Evolutionary conservation across 225 moss, liverwort and hornwort genomes (phyloP), one percentile per base, ranked within the genome.

Genomic region (Lunularia cruciata): DNA sequence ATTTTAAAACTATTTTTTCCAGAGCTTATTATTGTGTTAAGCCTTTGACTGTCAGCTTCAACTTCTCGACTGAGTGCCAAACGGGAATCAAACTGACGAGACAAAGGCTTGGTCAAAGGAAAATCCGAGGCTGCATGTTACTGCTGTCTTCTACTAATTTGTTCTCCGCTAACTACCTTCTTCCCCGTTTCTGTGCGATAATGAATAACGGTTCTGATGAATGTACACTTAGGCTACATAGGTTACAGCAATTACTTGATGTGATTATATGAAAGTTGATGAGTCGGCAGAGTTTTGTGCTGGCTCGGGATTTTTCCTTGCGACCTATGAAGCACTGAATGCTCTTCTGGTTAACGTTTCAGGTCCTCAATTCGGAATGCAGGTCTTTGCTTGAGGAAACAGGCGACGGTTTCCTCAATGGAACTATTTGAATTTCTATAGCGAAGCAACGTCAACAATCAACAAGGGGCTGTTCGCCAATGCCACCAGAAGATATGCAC

Each of bases 291-390:
- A 20, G 37, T 60, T 60, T 25, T 60, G 4, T 20, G 10, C 10
- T 32, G 6, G 15, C 16, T 37, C 33, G 20, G 10, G 30, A 31
- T 19, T 19, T 20, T 37, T 11, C 2, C 37, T 60, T 18, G 10
- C 9, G 16, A 60, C 10, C 6, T 60, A 20, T 7, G 18, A n/a
- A 36, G 1, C 8, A 28, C 46, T 64, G 13, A 28, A 64, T 46
- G 28, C 30, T 45, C 19, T 18, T 64, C 6, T 64, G 46, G 46
- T 26, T 7, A 25, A 3, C 27, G 30, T 31, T 27, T 64, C 63
- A 64, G 63, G 63, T 46, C 15, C 46, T 46, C 63, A 64, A 64
- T 43, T 64, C 63, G 30, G 63, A 46, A 46, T 46, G 16, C 14
- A 30, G 63, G 46, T 19, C 42, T 27, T 18, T 27, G 19, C 23